Conservation (phyloP, 805 yeast genomes). For the Blastobotrys americana region DNA sequence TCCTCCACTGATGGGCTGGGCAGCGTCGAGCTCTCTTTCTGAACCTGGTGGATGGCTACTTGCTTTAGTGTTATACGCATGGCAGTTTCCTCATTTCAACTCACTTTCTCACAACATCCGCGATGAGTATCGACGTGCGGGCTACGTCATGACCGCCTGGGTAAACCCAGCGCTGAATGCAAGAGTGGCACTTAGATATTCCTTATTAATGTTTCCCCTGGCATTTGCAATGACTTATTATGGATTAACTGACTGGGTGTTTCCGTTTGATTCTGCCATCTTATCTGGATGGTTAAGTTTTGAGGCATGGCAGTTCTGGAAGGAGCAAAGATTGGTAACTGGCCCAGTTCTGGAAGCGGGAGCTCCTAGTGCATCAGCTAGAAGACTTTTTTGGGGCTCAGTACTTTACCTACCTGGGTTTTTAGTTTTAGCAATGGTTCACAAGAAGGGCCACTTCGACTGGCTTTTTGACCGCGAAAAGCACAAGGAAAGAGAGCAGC, state of each 20-base stretch:
- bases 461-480: slow-evolving; percentile 37
- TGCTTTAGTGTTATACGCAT: slow-evolving; percentile 83
- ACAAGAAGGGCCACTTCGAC: slow-evolving; percentile 94
- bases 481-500: slow-evolving; percentile 9
- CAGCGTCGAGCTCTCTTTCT: slow-evolving; percentile 56
- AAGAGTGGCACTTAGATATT: slow-evolving; percentile 83
- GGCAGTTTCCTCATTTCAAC: slow-evolving; percentile 99
- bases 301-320: slow-evolving; percentile 77
- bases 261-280: slow-evolving; percentile 71
- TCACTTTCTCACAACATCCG: slow-evolving; percentile 82
- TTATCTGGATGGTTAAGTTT: slow-evolving; percentile 82
- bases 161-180: slow-evolving; percentile 89
- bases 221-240: slow-evolving; percentile 76
- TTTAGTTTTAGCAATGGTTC: slow-evolving; percentile 83
- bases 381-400: slow-evolving; percentile 85
- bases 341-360: slow-evolving; percentile 11
- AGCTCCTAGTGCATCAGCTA: slow-evolving; percentile 40
- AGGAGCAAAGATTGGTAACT: slow-evolving; percentile 52
- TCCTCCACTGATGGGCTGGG: slow-evolving; percentile 99
- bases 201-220: slow-evolving; percentile 88
- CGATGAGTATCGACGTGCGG: slow-evolving; percentile 83
- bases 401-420: slow-evolving; percentile 92
- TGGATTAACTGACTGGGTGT: slow-evolving; percentile 75
- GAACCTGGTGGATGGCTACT: slow-evolving; percentile 95
- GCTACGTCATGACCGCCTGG: slow-evolving; percentile 96